Evolutionary conservation across 805 yeast species (phyloP).

Genomic region (Candida verbasci): DNA sequence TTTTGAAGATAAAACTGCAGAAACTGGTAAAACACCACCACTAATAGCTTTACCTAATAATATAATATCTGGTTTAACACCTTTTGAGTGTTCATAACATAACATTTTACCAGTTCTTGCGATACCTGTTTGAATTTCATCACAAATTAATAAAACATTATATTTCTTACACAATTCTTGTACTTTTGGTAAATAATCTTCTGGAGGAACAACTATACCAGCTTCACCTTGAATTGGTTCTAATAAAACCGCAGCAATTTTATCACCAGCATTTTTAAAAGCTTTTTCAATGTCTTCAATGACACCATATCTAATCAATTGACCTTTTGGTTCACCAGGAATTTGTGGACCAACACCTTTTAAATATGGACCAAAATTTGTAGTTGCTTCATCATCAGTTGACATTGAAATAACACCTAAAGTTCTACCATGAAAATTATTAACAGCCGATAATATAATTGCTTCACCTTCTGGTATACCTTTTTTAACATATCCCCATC

Average conservation of each 20-base stretch:
- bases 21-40: conserved; percentile 92
- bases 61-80: conserved; percentile 83
- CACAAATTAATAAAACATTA: conserved; percentile 88
- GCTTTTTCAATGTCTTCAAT: conserved; percentile 85
- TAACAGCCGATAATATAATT: conserved; percentile 77
- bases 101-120: conserved; percentile 95
- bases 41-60: conserved; percentile 91
- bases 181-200: conserved; percentile 70
- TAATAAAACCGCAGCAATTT: conserved; percentile 82
- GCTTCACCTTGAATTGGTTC: conserved; percentile 99
- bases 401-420: conserved; percentile 94
- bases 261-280: conserved; percentile 76
- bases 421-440: conserved; percentile 96
- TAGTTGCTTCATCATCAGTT: conserved; percentile 89
- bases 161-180: conserved; percentile 71
- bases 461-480: conserved; percentile 82
- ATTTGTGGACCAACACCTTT: conserved; percentile 77
- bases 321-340: conserved; percentile 64
- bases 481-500: conserved; percentile 93
- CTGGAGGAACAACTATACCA: conserved; percentile 92
- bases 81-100: conserved; percentile 78
- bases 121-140: conserved; percentile 96
- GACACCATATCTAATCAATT: conserved; percentile 72
- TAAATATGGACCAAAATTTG: conserved; percentile 86
- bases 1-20: conserved; percentile 84